Evolutionary conservation across 2,329 filamentous ascomycete species (phyloP), one percentile per base, ranked within the genome.

Genomic region (Diaporthe vexans): DNA sequence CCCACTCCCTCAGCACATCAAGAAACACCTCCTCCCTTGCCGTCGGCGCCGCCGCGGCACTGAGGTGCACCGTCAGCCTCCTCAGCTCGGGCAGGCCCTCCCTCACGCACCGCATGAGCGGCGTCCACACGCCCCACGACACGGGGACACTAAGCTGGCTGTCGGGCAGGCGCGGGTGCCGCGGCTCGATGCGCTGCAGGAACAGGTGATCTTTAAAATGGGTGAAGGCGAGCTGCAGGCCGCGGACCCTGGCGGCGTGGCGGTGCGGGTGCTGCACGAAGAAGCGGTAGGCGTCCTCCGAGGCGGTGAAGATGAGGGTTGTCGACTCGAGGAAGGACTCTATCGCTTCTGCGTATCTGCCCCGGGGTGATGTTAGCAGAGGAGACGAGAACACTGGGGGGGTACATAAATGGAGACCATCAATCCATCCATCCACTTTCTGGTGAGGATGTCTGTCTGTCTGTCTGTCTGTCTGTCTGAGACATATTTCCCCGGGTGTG

Each of bases 251-350:
- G 5, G 29, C 7, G 13, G 73, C 43, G 52, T 76, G 74, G 3
- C 74, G 70, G 65, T 77, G 78, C 29, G 75, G 78, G 8, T 54
- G 46, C 37, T 76, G 74, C 56, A 78, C 67, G 70, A 79, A 79
- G 74, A 79, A 80, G 40, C 71, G 73, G 52, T 77, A 72, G 21
- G 77, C 78, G 46, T 80, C 79, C 35, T 76, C 71, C 0, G 79
- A 79, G 13, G 77, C 77, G 10, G 78, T 80, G 69, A 80, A 80
- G 51, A 80, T 74, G 0, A 75, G 78, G 13, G 78, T 79, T 46
- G 77, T 77, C 6, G 71, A 74, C 59, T 79, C 77, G 68, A 79
- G 78, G 52, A 80, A 75, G 7, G 75, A 76, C 4, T 70, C 72
- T 13, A 77, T 74, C 4, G 79, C 65, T 57, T 80, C 79, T 40